Percentiles rank a stretch among this genome's conserved stretches.
Conservation (phyloP, 768 basidiomycete species). For the Boletus huronensis region DNA sequence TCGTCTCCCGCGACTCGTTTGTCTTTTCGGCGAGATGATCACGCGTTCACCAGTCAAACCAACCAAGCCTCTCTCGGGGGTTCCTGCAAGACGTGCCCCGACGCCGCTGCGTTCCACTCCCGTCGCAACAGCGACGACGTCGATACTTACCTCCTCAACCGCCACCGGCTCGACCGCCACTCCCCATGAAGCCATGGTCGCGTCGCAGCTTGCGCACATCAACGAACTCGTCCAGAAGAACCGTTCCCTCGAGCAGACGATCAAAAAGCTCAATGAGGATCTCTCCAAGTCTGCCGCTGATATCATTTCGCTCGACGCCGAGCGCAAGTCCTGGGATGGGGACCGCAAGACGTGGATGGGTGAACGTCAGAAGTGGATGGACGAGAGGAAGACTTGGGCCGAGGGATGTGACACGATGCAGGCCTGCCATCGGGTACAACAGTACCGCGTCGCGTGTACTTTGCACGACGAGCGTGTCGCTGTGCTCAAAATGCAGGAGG, state of each 20-base stretch:
- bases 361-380: constrained; percentile 42
- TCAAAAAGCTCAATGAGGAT: constrained; percentile 52
- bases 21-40: constrained; percentile 20
- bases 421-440: constrained; percentile 60
- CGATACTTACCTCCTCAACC: constrained; percentile 26
- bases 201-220: constrained; percentile 64
- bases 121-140: constrained; percentile 20
- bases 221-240: constrained; percentile 70
- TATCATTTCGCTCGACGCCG: constrained; percentile 35
- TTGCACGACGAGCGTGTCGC: constrained; percentile 51
- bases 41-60: constrained; percentile 29
- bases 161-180: constrained; percentile 30
- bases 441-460: constrained; percentile 51
- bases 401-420: constrained; percentile 62
- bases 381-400: constrained; percentile 56
- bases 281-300: constrained; percentile 34
- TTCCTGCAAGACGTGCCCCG: constrained; percentile 17
- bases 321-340: constrained; percentile 34
- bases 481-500: constrained; percentile 53
- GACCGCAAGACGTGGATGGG: constrained; percentile 25
- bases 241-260: constrained; percentile 58
- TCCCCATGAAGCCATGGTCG: constrained; percentile 48
- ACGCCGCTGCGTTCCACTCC: constrained; percentile 22
- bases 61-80: constrained; percentile 5
- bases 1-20: background rate